A percentile compares a stretch with the other conserved stretches of the same genome.
Evolutionary conservation across 768 basidiomycete species (phyloP).

Genomic region (Lactifluus volemus): DNA sequence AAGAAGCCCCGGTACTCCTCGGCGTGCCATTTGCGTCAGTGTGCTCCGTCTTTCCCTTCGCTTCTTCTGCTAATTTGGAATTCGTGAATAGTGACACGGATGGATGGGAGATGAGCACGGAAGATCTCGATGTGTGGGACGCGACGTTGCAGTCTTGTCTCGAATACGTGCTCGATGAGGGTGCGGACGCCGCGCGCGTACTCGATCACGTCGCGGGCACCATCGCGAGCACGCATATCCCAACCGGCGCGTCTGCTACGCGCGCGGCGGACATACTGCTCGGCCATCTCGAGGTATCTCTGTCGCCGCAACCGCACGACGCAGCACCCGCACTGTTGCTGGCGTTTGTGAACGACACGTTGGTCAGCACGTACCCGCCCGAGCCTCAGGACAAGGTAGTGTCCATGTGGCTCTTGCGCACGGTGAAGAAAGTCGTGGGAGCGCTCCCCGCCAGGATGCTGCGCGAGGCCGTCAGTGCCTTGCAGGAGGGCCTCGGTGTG

Average conservation of each 20-base stretch:
- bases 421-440: no score
- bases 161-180: constrained; percentile 52
- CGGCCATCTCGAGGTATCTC: constrained; percentile 39
- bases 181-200: constrained; percentile 42
- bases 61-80: not conserved
- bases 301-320: constrained; percentile 26
- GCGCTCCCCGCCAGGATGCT: no score
- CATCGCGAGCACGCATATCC: constrained; percentile 33
- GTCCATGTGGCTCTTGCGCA: no score
- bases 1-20: constrained; percentile 44
- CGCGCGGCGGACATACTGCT: constrained; percentile 58
- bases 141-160: constrained; percentile 42
- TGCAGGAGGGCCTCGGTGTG: no score
- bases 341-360: constrained; percentile 50
- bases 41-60: constrained; percentile 18
- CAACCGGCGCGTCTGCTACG: constrained; percentile 34
- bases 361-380: constrained; percentile 60
- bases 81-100: constrained; percentile 18
- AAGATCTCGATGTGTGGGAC: constrained; percentile 55
- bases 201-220: constrained; percentile 47
- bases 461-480: no score
- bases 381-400: constrained; percentile 41
- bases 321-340: constrained; percentile 48
- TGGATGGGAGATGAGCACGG: constrained; percentile 44
- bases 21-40: constrained; percentile 57